These are phyloP conservation scores for Arxiozyma slooffiae DNA, from an alignment of 1,139 yeast genomes.

Conservation along the genomic window DNA sequence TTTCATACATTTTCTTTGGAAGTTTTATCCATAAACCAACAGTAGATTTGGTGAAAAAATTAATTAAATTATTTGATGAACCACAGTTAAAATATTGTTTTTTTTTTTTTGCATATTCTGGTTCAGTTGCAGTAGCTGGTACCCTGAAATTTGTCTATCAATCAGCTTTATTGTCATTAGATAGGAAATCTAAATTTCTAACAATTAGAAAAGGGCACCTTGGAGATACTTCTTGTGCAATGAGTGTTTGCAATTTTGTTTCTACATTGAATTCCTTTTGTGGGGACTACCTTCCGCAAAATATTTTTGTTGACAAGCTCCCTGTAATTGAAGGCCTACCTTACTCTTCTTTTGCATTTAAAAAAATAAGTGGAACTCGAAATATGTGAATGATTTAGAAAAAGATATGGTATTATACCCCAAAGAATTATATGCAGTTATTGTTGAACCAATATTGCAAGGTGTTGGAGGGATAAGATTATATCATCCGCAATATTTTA, in stretches of 20 bases:
- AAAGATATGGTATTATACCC: conserved; percentile 21
- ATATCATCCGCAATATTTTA: conserved; percentile 28
- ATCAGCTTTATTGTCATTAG: conserved; percentile 11
- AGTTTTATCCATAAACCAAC: conserved; percentile 32
- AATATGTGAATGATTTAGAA: conserved; percentile 24
- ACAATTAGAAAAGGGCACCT: conserved; percentile 26
- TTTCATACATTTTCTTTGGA: conserved; percentile 33
- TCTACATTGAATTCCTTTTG: conserved; percentile 30
- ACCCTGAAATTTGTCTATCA: conserved; percentile 43
- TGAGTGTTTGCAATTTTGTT: conserved; percentile 29
- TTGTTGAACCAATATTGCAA: conserved; percentile 32
- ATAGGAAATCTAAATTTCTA: conserved; percentile 15
- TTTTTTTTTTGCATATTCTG: conserved; percentile 35
- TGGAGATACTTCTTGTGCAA: conserved; percentile 30
- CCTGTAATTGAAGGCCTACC: conserved; percentile 14
- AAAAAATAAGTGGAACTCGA: conserved; percentile 10
- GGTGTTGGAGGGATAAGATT: conserved; percentile 35
- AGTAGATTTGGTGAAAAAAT: conserved; percentile 17
- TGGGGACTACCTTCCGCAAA: conserved; percentile 25
- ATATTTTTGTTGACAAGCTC: conserved; percentile 28
- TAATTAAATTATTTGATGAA: conserved; percentile 22
- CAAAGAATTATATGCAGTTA: conserved; percentile 30
- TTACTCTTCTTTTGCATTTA: conserved; percentile 7
- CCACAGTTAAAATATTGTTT: conserved; percentile 24
- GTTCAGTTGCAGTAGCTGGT: conserved; percentile 49